Conservation (phyloP, 2,329 filamentous ascomycete species). For the Cladosporium halotolerans region DNA sequence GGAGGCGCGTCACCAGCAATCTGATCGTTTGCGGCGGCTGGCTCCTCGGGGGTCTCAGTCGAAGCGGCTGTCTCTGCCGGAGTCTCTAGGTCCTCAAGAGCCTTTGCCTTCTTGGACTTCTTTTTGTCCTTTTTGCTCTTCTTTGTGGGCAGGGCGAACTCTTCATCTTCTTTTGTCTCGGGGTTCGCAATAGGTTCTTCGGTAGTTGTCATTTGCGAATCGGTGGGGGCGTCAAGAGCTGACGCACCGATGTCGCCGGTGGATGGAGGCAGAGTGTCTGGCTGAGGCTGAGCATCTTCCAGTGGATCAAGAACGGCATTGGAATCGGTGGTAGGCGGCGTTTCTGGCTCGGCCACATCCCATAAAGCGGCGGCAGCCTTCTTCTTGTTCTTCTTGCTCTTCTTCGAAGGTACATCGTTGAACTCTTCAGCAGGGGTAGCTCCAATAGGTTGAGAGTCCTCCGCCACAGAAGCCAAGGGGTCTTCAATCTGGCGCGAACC, state of each 20-base stretch:
- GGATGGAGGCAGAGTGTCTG: not conserved
- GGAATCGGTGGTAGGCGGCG: not conserved
- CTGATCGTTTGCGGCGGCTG: not conserved
- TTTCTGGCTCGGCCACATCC: not conserved
- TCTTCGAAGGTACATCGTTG: conserved; percentile 15
- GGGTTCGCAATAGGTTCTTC: not conserved
- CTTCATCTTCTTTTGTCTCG: not conserved
- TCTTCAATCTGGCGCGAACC: conserved; percentile 14
- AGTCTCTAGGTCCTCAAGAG: not conserved
- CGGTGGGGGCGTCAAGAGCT: not conserved
- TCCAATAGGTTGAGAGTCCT: not conserved
- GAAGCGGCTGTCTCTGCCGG: not conserved
- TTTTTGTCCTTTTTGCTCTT: conserved; percentile 38
- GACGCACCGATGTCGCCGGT: not conserved
- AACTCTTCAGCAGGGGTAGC: conserved; percentile 4
- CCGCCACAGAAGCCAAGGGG: not conserved
- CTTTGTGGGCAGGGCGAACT: not conserved
- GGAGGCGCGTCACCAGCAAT: too few relatives aligned
- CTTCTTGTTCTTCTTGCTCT: conserved; percentile 36
- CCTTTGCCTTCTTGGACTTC: conserved; percentile 25
- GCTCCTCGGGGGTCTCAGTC: not conserved
- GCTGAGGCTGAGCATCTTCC: not conserved
- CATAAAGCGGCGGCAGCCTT: conserved; percentile 3
- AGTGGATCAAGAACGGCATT: not conserved
- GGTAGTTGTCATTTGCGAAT: not conserved